These are phyloP conservation scores for Gossypium stocksii DNA, from an alignment of 345 rosid species.

Conservation along the genomic window DNA sequence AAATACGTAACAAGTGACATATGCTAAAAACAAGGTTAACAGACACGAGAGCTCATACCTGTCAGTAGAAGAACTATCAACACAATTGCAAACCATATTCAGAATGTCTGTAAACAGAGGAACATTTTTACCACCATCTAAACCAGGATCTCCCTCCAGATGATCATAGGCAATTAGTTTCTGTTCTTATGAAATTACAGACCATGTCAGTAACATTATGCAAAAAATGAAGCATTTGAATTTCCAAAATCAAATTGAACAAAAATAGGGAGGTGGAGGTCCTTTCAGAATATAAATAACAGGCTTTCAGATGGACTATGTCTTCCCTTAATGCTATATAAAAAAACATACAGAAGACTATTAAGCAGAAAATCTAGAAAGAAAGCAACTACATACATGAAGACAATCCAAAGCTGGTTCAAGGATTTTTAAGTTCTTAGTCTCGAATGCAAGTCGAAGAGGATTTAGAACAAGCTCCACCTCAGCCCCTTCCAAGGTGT, in stretches of 20 bases:
- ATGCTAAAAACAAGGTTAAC: slow-evolving; percentile 13
- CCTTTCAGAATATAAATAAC: neutral
- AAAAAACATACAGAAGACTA: neutral
- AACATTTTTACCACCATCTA: slow-evolving; percentile 78
- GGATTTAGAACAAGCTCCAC: slow-evolving; percentile 89
- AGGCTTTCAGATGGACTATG: slow-evolving; percentile 11
- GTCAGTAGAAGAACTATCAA: slow-evolving; percentile 90
- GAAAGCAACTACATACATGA: slow-evolving; percentile 55
- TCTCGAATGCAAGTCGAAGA: slow-evolving; percentile 87
- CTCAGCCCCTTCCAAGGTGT: slow-evolving; percentile 73
- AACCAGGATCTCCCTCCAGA: slow-evolving; percentile 77
- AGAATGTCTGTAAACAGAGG: slow-evolving; percentile 79
- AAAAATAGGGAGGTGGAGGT: neutral
- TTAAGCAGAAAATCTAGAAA: neutral
- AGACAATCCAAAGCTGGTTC: slow-evolving; percentile 99
- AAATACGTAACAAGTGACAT: slow-evolving; percentile 20
- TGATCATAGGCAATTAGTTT: slow-evolving; percentile 97
- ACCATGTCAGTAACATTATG: slow-evolving; percentile 13
- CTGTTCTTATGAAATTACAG: slow-evolving; percentile 40
- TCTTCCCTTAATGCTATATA: neutral
- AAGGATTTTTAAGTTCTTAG: slow-evolving; percentile 76
- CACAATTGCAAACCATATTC: slow-evolving; percentile 82
- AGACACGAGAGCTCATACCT: slow-evolving; percentile 43
- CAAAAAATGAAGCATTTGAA: neutral
- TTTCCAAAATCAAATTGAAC: slow-evolving; percentile 2